Conservation (phyloP, 148 eudicot genomes). For the Camellia granthamiana region DNA sequence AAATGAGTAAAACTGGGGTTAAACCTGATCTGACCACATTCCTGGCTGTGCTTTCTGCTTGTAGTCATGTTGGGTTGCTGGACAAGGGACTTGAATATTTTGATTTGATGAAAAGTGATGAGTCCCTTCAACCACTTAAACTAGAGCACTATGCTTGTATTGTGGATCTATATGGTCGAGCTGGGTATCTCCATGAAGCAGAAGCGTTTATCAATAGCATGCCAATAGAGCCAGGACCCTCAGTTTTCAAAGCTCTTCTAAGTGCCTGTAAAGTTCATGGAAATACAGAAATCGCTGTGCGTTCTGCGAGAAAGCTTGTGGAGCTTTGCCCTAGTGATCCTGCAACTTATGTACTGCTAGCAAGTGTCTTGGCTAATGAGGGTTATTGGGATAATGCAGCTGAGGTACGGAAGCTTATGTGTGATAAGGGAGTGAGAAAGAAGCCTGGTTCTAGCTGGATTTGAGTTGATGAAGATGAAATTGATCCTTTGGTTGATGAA, state of each 20-base stretch:
- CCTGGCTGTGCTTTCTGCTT: conserved; percentile 51
- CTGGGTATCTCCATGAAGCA: conserved; percentile 50
- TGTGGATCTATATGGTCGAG: conserved; percentile 60
- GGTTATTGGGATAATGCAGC: conserved; percentile 56
- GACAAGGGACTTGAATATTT: conserved; percentile 49
- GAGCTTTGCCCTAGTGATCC: conserved; percentile 51
- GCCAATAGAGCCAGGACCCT: conserved; percentile 44
- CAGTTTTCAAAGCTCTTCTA: conserved; percentile 47
- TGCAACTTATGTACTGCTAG: conserved; percentile 43
- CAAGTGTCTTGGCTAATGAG: conserved; percentile 44
- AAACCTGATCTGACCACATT: conserved; percentile 48
- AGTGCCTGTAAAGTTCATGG: conserved; percentile 56
- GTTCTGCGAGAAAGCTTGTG: conserved; percentile 37
- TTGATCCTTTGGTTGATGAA: too few relatives aligned
- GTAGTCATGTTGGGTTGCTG: conserved; percentile 57
- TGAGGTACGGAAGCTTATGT: conserved; percentile 41
- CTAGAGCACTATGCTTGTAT: conserved; percentile 55
- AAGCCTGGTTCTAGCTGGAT: conserved; percentile 49
- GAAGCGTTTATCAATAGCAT: conserved; percentile 51
- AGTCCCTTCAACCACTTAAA: conserved; percentile 25
- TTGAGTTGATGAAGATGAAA: conserved; percentile 13
- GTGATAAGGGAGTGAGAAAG: conserved; percentile 34
- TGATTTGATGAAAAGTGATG: conserved; percentile 36
- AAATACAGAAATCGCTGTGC: conserved; percentile 44
- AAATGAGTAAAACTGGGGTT: conserved; percentile 37